phyloP scores from a whole-genome alignment of 768 basidiomycete species.

The Collybia mongolica region DNA sequence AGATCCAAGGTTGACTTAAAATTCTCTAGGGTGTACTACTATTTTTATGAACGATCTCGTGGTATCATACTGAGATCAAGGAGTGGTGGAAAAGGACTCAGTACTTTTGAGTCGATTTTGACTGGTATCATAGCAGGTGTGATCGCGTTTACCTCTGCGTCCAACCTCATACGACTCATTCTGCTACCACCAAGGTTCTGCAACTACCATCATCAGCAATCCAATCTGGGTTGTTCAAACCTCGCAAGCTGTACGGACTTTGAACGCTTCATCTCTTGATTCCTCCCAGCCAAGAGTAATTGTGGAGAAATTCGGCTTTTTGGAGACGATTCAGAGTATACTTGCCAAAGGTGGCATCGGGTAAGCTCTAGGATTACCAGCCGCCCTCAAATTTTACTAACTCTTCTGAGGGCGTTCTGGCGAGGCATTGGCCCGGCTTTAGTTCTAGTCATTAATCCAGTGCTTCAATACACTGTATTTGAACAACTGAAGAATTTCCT shows the following conservation, averaged over 20 bases:
- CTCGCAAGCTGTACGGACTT: slow-evolving; percentile 72
- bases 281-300: slow-evolving; percentile 24
- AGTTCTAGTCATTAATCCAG: slow-evolving; percentile 90
- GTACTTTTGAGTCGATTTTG: slow-evolving; percentile 85
- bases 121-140: slow-evolving; percentile 85
- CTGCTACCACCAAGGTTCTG: slow-evolving; percentile 59
- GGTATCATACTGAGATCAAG: slow-evolving; percentile 55
- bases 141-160: background rate
- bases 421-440: slow-evolving; percentile 93
- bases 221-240: slow-evolving; percentile 98
- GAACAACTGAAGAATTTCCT: slow-evolving; percentile 92
- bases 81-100: slow-evolving; percentile 65
- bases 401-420: slow-evolving; percentile 68
- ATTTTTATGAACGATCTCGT: slow-evolving; percentile 79
- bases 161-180: background rate
- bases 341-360: slow-evolving; percentile 66
- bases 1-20: background rate
- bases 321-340: slow-evolving; percentile 69
- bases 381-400: background rate
- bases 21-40: slow-evolving; percentile 81
- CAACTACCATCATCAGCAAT: slow-evolving; percentile 86
- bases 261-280: slow-evolving; percentile 32
- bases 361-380: slow-evolving; percentile 21
- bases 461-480: slow-evolving; percentile 92
- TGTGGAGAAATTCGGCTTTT: slow-evolving; percentile 54